These are phyloP conservation scores for Pulchroboletus neoregius DNA, from an alignment of 1,284 basidiomycete genomes.

Conservation along the genomic window DNA sequence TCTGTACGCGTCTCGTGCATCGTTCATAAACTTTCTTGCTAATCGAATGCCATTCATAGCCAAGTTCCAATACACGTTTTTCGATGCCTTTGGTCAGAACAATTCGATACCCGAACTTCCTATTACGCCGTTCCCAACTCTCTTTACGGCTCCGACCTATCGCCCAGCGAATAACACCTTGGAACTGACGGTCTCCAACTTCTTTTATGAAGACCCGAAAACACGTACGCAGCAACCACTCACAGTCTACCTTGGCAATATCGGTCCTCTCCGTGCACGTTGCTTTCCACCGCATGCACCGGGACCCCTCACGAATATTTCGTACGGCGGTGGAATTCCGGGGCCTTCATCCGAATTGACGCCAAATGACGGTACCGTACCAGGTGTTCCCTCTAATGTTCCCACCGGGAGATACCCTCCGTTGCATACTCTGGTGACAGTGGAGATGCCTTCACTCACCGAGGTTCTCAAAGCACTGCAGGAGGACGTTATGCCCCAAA, in stretches of 20 bases:
- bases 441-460: constrained; percentile 68
- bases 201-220: constrained; percentile 72
- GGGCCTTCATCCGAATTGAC: constrained; percentile 31
- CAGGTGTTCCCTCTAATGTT: constrained; percentile 29
- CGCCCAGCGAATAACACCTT: constrained; percentile 69
- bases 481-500: constrained; percentile 55
- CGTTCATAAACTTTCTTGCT: constrained; percentile 15
- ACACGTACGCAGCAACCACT: constrained; percentile 63
- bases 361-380: constrained; percentile 31
- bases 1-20: constrained; percentile 59
- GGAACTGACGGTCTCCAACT: constrained; percentile 81
- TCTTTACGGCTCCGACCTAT: constrained; percentile 78
- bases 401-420: constrained; percentile 47
- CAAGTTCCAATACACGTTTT: constrained; percentile 92
- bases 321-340: constrained; percentile 45
- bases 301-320: constrained; percentile 59
- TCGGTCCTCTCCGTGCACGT: constrained; percentile 76
- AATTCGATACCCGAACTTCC: constrained; percentile 70
- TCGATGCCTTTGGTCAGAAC: constrained; percentile 81
- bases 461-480: constrained; percentile 72
- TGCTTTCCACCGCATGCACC: constrained; percentile 66
- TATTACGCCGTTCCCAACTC: constrained; percentile 85
- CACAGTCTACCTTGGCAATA: constrained; percentile 84
- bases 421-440: constrained; percentile 71
- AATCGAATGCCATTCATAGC: constrained; percentile 43